Evolutionary conservation across 1,284 basidiomycete species (phyloP).

Genomic region (Sparassis latifolia): DNA sequence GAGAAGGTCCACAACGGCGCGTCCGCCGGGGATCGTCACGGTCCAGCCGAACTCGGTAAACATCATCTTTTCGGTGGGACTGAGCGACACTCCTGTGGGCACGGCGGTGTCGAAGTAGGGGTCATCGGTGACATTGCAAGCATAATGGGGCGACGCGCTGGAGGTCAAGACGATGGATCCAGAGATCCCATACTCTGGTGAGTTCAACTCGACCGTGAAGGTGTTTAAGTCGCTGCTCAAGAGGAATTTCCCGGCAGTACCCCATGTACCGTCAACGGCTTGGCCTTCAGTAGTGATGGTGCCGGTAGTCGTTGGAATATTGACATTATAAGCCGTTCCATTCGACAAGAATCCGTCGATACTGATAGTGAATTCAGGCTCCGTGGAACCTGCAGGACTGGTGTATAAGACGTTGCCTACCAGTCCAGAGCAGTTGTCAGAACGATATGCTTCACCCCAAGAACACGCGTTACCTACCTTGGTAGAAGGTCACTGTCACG

Average conservation of each 20-base stretch:
- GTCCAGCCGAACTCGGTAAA: constrained; percentile 23
- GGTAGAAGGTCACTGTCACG: constrained; percentile 10
- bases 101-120: constrained; percentile 16
- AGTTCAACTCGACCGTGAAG: constrained; percentile 10
- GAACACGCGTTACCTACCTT: not conserved
- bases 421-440: not conserved
- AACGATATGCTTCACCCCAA: not conserved
- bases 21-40: constrained; percentile 18
- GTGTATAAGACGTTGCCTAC: constrained; percentile 16
- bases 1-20: constrained; percentile 15
- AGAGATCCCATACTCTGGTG: constrained; percentile 9
- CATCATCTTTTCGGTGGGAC: constrained; percentile 13
- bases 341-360: constrained; percentile 20
- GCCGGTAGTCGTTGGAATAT: constrained; percentile 13
- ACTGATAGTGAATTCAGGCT: constrained; percentile 20
- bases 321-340: constrained; percentile 15
- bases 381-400: constrained; percentile 3
- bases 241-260: constrained; percentile 13
- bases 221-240: constrained; percentile 13
- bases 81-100: constrained; percentile 8
- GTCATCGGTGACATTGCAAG: constrained; percentile 16
- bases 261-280: constrained; percentile 17
- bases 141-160: constrained; percentile 15
- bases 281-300: constrained; percentile 12
- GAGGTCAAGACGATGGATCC: constrained; percentile 14